Evolutionary conservation across 148 eudicot genomes (phyloP).

Genomic region (Rhododendron mucronatum): DNA sequence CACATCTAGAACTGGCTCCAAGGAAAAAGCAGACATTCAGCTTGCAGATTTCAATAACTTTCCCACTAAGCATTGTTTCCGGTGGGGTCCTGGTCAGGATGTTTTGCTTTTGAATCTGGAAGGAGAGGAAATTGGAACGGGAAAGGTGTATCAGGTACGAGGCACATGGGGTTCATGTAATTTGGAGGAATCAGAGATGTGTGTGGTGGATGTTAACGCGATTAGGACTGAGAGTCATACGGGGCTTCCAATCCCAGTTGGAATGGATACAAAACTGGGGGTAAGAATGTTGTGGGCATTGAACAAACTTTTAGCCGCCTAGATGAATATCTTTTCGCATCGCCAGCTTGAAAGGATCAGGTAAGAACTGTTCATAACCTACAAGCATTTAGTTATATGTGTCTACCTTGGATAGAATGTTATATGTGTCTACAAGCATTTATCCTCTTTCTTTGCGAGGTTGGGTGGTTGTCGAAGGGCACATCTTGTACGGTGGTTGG

Average conservation of each 20-base stretch:
- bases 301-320: conserved; percentile 36
- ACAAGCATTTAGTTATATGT: neutral
- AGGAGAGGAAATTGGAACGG: conserved; percentile 68
- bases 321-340: conserved; percentile 8
- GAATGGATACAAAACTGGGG: conserved; percentile 28
- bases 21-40: conserved; percentile 13
- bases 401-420: neutral
- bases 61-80: conserved; percentile 20
- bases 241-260: conserved; percentile 56
- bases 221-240: conserved; percentile 39
- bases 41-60: conserved; percentile 23
- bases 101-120: conserved; percentile 50
- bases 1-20: conserved; percentile 15
- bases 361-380: conserved; percentile 5
- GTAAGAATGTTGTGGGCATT: conserved; percentile 71
- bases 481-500: neutral
- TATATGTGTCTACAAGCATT: neutral
- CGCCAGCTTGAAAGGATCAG: neutral
- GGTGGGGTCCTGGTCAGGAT: conserved; percentile 51
- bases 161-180: conserved; percentile 57
- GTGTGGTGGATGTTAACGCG: conserved; percentile 71
- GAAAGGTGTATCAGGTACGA: conserved; percentile 57
- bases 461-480: neutral
- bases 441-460: neutral
- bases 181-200: conserved; percentile 50